Base-by-base conservation (phyloP, 2,329 filamentous ascomycete genomes). In the Hypomyces rosellus region DNA sequence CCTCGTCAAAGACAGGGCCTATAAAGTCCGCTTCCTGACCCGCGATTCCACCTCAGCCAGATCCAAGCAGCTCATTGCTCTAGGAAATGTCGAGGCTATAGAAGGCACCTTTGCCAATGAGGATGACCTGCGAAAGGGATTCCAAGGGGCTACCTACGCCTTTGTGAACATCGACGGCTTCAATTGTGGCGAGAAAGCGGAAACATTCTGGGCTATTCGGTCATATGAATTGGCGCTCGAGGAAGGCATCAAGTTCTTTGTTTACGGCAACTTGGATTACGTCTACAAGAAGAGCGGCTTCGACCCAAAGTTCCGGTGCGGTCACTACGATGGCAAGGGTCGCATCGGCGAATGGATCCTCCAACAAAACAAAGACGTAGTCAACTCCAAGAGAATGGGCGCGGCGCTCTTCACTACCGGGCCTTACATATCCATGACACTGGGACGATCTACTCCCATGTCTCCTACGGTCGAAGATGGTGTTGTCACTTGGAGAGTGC, bases 131-230 rank as follows among this genome's bases (percentile, higher is more conserved):
- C 71, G 72, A 14, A 59, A 62, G 1, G 73, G 71, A 0, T 74
- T 77, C 56, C 56, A 58, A 9, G 73, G 70, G 5, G 72, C 70
- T 43, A 68, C 71, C 55, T 72, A 70, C n/a, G 75, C 75, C 3
- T 80, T 75, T 54, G 64, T 80, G 44, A 80, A 80, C 57, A 73
- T 77, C 39, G 76, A 80, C 54, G 74, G 75, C 13, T 78, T 78
- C 60, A 77, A 75, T 52, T 64, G 64, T 20, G 77, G 76, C 34
- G 75, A 78, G 60, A 78, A 78, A 57, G 67, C 67, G 0, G 75
- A 80, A 59, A 70, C 70, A 2, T 79, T 67, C 57, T 80, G 70
- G 73, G 62, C 67, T 5, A 66, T 76, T 44, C 63, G 74, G 38
- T 54, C 64, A 48, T 69, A 73, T 59, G 63, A 72, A 54, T 53